A percentile compares a stretch with the other conserved stretches of the same genome.
Conservation (phyloP, 495 filamentous ascomycete species). For the Filosporella fistucella region DNA sequence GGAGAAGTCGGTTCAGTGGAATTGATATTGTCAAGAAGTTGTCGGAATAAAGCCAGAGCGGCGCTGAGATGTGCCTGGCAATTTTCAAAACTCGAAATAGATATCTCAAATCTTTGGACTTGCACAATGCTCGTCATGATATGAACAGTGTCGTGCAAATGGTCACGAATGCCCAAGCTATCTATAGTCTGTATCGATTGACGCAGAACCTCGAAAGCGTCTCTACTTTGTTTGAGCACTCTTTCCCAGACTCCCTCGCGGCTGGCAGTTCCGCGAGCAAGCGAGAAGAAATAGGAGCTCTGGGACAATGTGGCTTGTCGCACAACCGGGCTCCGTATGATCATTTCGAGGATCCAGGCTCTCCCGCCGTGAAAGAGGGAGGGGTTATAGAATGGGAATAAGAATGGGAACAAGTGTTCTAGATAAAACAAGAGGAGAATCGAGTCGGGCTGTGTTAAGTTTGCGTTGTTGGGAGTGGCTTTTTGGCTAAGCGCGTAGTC, state of each 20-base stretch:
- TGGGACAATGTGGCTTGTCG: slow-evolving; percentile 40
- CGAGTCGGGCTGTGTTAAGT: slow-evolving; percentile 25
- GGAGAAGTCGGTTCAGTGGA: slow-evolving; percentile 1
- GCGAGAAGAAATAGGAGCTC: slow-evolving; percentile 43
- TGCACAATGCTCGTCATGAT: slow-evolving; percentile 51
- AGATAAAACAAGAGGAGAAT: slow-evolving; percentile 41
- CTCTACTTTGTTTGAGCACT: slow-evolving; percentile 37
- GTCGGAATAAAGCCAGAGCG: slow-evolving; percentile 40
- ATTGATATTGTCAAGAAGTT: slow-evolving; percentile 32
- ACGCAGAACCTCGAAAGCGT: slow-evolving; percentile 37
- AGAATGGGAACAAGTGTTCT: slow-evolving; percentile 46
- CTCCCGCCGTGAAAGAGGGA: slow-evolving; percentile 39
- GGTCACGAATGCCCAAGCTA: slow-evolving; percentile 21
- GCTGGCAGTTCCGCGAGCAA: slow-evolving; percentile 15
- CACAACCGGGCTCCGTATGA: slow-evolving; percentile 42
- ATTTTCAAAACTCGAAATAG: slow-evolving; percentile 37
- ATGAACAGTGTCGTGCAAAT: slow-evolving; percentile 30
- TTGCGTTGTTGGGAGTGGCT: slow-evolving; percentile 9
- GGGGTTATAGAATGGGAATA: slow-evolving; percentile 52
- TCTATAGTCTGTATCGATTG: slow-evolving; percentile 35
- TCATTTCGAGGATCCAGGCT: slow-evolving; percentile 48
- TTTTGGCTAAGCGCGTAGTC: slow-evolving; percentile 16
- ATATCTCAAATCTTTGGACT: slow-evolving; percentile 45
- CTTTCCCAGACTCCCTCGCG: slow-evolving; percentile 20
- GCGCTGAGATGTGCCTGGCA: slow-evolving; percentile 46